A percentile compares a stretch with the other conserved stretches of the same genome.
Conservation (phyloP, 345 rosid species). For the Citrus mangshanensis region DNA sequence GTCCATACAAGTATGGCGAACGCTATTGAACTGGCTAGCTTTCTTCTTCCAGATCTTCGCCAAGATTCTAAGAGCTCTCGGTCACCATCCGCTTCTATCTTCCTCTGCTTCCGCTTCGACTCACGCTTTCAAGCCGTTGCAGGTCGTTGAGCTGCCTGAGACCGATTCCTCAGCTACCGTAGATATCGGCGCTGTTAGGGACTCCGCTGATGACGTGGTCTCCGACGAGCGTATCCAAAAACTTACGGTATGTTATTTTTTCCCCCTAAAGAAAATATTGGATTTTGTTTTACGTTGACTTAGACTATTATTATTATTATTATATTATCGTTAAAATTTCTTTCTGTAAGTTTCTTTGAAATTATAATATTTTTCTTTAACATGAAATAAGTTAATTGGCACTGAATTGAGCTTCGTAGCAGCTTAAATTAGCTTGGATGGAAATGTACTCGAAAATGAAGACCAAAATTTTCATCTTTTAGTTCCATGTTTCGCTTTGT, state of each 20-base stretch:
- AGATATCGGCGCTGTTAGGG: slow-evolving; percentile 40
- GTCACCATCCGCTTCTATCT: slow-evolving; percentile 66
- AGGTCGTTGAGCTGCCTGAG: slow-evolving; percentile 65
- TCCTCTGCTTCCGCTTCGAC: slow-evolving; percentile 41
- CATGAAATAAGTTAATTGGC: not conserved
- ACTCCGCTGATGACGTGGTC: slow-evolving; percentile 12
- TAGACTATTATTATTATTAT: not conserved
- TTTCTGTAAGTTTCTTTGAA: not conserved
- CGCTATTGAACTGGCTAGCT: slow-evolving; percentile 74
- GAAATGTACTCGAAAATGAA: not conserved
- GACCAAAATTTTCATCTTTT: not conserved
- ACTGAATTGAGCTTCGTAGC: not conserved
- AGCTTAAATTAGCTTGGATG: not conserved
- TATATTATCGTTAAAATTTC: not conserved
- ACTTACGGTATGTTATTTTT: slow-evolving; percentile 46
- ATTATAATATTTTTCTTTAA: not conserved
- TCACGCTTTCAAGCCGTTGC: slow-evolving; percentile 69
- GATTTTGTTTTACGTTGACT: slow-evolving; percentile 9
- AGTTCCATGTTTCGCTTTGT: not conserved
- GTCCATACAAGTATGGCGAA: slow-evolving; percentile 58
- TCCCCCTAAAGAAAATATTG: not conserved
- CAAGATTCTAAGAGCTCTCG: slow-evolving; percentile 63
- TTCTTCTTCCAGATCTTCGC: slow-evolving; percentile 84
- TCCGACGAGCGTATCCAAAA: slow-evolving; percentile 28
- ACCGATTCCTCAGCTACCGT: slow-evolving; percentile 45